phyloP scores from a whole-genome alignment of 192 early-diverging fungal species.

The Helicostylum pulchrum region DNA sequence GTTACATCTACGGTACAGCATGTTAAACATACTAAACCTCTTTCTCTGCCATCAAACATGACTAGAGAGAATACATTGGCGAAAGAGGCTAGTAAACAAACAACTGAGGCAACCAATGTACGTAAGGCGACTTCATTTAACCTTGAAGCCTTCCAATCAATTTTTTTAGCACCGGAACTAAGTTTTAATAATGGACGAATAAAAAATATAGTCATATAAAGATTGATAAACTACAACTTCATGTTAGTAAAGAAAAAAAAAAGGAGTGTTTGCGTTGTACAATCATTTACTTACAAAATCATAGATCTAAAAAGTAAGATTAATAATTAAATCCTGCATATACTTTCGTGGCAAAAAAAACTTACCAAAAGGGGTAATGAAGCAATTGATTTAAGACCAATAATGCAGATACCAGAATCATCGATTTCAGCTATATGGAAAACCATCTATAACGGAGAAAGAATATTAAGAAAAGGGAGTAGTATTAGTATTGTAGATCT shows the following conservation, averaged over 20 bases:
- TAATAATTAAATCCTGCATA: neutral
- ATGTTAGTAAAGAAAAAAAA: neutral
- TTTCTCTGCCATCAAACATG: constrained; percentile 38
- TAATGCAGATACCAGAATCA: constrained; percentile 27
- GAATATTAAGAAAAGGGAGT: neutral
- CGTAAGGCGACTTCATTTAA: constrained; percentile 40
- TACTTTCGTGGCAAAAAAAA: neutral
- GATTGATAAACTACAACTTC: constrained; percentile 28
- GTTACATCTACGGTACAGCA: constrained; percentile 52
- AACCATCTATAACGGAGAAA: constrained; percentile 18
- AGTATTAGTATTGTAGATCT: neutral
- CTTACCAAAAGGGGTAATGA: constrained; percentile 37
- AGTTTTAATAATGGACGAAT: constrained; percentile 28
- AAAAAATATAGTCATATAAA: constrained; percentile 38
- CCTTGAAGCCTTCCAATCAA: constrained; percentile 23
- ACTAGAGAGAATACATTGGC: constrained; percentile 43
- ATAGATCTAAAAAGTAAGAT: constrained; percentile 14
- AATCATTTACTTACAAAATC: constrained; percentile 29
- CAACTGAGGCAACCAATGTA: constrained; percentile 42
- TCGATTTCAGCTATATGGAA: constrained; percentile 29
- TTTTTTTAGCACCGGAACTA: neutral
- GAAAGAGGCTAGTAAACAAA: constrained; percentile 40
- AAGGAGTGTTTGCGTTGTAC: neutral
- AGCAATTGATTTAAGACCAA: constrained; percentile 30
- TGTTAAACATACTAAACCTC: constrained; percentile 47